Evolutionary conservation across 129 eudicot genomes (phyloP).

Genomic region (Lactuca saligna): DNA sequence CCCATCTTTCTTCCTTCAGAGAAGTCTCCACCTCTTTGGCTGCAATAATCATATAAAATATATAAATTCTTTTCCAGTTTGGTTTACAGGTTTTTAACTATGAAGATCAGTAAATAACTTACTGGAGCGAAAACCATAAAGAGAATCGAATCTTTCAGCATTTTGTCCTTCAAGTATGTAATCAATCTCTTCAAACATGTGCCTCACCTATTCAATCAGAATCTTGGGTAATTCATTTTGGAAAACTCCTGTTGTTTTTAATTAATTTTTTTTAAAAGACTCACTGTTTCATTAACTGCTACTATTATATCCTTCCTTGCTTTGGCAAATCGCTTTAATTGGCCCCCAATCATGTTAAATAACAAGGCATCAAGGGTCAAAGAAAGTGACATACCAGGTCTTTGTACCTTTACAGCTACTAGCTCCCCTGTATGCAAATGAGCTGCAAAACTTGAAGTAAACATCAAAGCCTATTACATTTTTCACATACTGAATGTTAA

Average conservation of each 20-base stretch:
- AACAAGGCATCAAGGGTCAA: slow-evolving; percentile 94
- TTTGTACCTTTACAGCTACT: slow-evolving; percentile 97
- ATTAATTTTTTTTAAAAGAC: slow-evolving; percentile 17
- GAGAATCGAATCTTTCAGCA: slow-evolving; percentile 86
- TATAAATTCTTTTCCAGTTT: neutral
- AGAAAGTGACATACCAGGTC: slow-evolving; percentile 88
- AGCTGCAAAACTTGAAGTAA: slow-evolving; percentile 86
- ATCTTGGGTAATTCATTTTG: neutral
- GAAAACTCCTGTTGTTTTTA: too few species aligned
- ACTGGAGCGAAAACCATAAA: slow-evolving; percentile 61
- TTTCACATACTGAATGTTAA: neutral
- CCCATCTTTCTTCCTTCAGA: slow-evolving; percentile 31
- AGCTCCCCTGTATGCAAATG: slow-evolving; percentile 97
- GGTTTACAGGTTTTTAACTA: neutral
- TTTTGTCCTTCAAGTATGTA: slow-evolving; percentile 93
- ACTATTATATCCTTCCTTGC: slow-evolving; percentile 94
- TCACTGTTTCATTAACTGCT: slow-evolving; percentile 95
- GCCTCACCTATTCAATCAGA: slow-evolving; percentile 80
- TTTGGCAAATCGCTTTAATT: slow-evolving; percentile 89
- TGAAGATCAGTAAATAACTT: slow-evolving; percentile 36
- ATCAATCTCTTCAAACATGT: slow-evolving; percentile 98
- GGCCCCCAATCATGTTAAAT: slow-evolving; percentile 95
- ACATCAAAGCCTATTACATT: slow-evolving; percentile 26
- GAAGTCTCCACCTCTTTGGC: slow-evolving; percentile 28
- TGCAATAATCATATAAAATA: slow-evolving; percentile 10